Evolutionary conservation across 169 alveolate genomes (phyloP).

Genomic region (Pseudocohnilembus persalinus): DNA sequence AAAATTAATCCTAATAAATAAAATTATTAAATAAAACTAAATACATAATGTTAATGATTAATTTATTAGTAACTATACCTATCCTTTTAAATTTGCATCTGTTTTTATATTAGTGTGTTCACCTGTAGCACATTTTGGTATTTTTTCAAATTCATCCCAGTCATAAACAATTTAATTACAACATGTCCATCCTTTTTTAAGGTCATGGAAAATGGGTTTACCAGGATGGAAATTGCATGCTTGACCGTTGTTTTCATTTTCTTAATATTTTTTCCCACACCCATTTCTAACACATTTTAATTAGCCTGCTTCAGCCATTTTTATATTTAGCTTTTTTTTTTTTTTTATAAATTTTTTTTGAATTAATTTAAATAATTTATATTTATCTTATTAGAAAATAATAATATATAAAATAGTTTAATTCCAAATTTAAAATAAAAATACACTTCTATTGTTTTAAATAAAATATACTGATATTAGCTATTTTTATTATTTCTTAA

Average conservation of each 20-base stretch:
- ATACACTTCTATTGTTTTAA: too few species aligned
- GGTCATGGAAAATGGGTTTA: constrained; percentile 83
- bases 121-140: constrained; percentile 78
- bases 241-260: constrained; percentile 63
- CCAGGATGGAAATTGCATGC: constrained; percentile 82
- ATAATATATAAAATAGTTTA: too few species aligned
- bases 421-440: too few species aligned
- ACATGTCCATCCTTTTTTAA: constrained; percentile 87
- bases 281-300: constrained; percentile 77
- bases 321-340: too few species aligned
- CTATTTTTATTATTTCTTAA: too few species aligned
- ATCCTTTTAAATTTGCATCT: constrained; percentile 21
- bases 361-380: too few species aligned
- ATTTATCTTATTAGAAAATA: too few species aligned
- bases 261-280: constrained; percentile 66
- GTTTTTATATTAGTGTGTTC: constrained; percentile 48
- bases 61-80: constrained; percentile 62
- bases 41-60: constrained; percentile 70
- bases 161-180: constrained; percentile 83
- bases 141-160: constrained; percentile 83
- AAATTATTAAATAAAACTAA: constrained; percentile 51
- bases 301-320: background rate
- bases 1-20: constrained; percentile 64
- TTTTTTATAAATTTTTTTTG: too few species aligned
- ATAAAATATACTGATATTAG: too few species aligned